Conservation (phyloP, 1,284 basidiomycete species). For the Trichosporon asahii region DNA sequence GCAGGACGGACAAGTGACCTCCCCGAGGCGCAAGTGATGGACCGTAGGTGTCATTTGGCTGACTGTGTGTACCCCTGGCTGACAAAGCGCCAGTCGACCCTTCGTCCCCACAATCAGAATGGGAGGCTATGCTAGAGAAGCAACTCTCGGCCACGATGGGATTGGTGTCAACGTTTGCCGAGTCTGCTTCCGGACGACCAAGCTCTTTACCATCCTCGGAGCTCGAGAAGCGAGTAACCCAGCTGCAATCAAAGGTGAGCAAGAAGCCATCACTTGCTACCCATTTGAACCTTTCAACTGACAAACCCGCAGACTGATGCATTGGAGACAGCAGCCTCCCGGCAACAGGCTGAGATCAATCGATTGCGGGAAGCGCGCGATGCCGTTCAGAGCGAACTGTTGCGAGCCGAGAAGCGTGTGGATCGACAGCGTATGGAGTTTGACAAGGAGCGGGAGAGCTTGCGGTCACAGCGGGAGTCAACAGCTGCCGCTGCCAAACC, state of each 20-base stretch:
- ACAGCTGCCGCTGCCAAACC: slow-evolving; percentile 51
- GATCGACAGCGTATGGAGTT: slow-evolving; percentile 68
- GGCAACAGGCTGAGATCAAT: slow-evolving; percentile 60
- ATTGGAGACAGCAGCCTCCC: slow-evolving; percentile 56
- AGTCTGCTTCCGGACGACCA: slow-evolving; percentile 17
- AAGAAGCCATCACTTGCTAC: background rate
- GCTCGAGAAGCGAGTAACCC: slow-evolving; percentile 18
- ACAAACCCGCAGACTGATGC: slow-evolving; percentile 10
- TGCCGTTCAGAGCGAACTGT: slow-evolving; percentile 59
- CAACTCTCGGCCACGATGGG: slow-evolving; percentile 38
- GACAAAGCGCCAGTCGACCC: slow-evolving; percentile 35
- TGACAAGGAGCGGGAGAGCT: slow-evolving; percentile 55
- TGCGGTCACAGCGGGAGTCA: slow-evolving; percentile 36
- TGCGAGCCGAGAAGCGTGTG: slow-evolving; percentile 64
- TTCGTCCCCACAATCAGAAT: slow-evolving; percentile 26
- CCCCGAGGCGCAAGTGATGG: slow-evolving; percentile 24
- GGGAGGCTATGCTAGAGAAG: slow-evolving; percentile 34
- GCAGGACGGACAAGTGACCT: slow-evolving; percentile 24
- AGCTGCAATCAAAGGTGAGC: slow-evolving; percentile 40
- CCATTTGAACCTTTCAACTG: background rate
- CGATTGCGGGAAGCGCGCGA: slow-evolving; percentile 60
- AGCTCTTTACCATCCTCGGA: slow-evolving; percentile 12
- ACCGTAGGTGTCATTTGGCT: slow-evolving; percentile 14
- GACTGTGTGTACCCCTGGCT: slow-evolving; percentile 1
- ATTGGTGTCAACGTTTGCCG: slow-evolving; percentile 34